Base-by-base conservation (phyloP, 768 basidiomycete species). In the Termitomyces sp. region DNA sequence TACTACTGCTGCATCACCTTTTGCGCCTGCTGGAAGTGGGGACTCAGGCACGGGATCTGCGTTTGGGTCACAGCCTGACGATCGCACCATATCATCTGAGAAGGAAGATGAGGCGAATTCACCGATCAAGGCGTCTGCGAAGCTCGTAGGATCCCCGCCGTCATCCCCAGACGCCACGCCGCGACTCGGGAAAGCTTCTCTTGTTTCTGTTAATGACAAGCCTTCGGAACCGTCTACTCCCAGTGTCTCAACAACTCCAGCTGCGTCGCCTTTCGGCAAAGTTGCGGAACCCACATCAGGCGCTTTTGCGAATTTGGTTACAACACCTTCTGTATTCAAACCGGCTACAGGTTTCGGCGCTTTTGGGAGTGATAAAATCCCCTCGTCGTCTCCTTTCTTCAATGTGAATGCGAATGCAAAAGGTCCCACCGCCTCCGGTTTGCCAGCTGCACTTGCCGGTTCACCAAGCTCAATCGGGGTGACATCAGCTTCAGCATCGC, bases 341-440 rank as follows among this genome's bases (percentile, higher is more conserved):
- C 78, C 79, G 20, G 76, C 78, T 5, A 61, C 68, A 45, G 81
- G 80, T 2, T 81, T 82, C 59, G 79, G 80, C 17, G 82, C 81
- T 0, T 83, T 84, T 67, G 80, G 79, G 17, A 76, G 74, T 49
- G 73, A 72, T 40, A 67, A 69, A 51, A 65, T 76, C 4, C 71
- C 80, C 3, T 71, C 71, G 31, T 70, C 77, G 45, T 87, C 86
- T 7, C 85, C 86, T 3, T 87, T 87, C 70, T 81, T 81, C 69
- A 80, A 81, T 64, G 72, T 73, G 72, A 25, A 74, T 71, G 29
- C 53, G 4, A 42, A 31, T n/a, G 64, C 71, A 12, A 48, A 36
- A 76, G 73, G 48, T 1, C 68, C 76, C 31, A 65, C 73, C 8
- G 73, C 76, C 11, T 77, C 80, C 14, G 79, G 71, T 2, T 81